phyloP scores from a whole-genome alignment of 257 asterid genomes.

The Capsicum baccatum region DNA sequence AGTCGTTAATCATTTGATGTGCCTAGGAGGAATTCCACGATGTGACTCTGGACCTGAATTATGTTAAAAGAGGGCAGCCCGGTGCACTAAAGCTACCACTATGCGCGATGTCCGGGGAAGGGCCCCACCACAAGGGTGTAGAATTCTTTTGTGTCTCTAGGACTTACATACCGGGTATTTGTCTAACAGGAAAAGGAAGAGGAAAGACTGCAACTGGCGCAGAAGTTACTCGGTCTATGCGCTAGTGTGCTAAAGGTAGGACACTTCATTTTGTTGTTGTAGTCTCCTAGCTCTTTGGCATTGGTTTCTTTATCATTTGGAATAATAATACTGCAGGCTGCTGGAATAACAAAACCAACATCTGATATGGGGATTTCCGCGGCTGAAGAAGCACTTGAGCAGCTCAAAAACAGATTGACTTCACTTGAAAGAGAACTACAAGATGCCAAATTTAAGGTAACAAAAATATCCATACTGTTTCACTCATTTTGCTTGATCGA shows the following conservation, averaged over 20 bases:
- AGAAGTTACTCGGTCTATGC: slow-evolving; percentile 78
- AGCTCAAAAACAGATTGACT: slow-evolving; percentile 57
- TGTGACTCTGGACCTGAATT: neutral
- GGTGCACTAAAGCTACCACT: no score
- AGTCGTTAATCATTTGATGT: neutral
- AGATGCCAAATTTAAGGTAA: slow-evolving; percentile 83
- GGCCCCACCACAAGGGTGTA: neutral
- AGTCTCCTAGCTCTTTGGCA: neutral
- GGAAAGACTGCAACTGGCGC: slow-evolving; percentile 87
- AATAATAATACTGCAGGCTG: slow-evolving; percentile 59
- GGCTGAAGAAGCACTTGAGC: slow-evolving; percentile 88
- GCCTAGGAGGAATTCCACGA: neutral
- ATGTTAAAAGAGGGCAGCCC: neutral
- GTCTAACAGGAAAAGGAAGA: slow-evolving; percentile 81
- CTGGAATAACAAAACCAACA: slow-evolving; percentile 70
- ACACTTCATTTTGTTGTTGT: neutral
- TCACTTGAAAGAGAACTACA: slow-evolving; percentile 76
- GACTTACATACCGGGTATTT: neutral
- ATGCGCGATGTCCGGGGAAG: no score
- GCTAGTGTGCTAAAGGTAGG: slow-evolving; percentile 77
- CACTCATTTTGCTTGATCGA: neutral
- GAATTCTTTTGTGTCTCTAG: neutral
- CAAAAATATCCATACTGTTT: neutral
- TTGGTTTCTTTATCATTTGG: slow-evolving; percentile 24
- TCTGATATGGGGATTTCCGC: slow-evolving; percentile 58